Evolutionary conservation across 176 grass and related monocot species (phyloP).

Genomic region (Oryza australiensis): DNA sequence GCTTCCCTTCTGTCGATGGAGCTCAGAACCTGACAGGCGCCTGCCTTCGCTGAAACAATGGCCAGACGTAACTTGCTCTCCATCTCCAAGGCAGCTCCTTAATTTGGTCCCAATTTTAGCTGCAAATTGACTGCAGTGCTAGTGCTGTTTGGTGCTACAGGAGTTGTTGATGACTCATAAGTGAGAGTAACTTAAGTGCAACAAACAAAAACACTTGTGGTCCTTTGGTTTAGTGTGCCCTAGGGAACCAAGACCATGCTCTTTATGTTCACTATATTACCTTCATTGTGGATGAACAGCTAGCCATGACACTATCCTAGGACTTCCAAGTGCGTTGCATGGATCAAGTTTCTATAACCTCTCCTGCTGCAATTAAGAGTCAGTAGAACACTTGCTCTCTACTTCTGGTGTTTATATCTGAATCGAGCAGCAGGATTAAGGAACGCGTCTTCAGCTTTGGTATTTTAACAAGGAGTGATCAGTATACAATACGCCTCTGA

Average conservation of each 20-base stretch:
- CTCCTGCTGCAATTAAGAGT: background rate
- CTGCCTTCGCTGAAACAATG: constrained; percentile 15
- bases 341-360: background rate
- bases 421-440: background rate
- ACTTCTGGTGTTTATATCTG: background rate
- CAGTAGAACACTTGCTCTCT: background rate
- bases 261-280: background rate
- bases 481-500: no score
- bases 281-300: background rate
- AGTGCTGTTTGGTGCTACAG: background rate
- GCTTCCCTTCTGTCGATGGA: constrained; percentile 23
- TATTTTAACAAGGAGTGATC: background rate
- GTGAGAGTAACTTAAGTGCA: constrained; percentile 21
- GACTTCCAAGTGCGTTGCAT: background rate
- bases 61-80: background rate
- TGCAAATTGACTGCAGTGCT: background rate
- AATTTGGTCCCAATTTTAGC: background rate
- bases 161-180: background rate
- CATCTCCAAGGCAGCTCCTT: constrained; percentile 1
- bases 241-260: background rate
- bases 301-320: background rate
- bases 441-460: background rate
- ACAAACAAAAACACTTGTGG: background rate
- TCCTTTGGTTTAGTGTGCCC: background rate
- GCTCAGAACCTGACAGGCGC: background rate